These are phyloP conservation scores for Pichia insulana DNA, from an alignment of 805 yeast species.

Conservation along the genomic window DNA sequence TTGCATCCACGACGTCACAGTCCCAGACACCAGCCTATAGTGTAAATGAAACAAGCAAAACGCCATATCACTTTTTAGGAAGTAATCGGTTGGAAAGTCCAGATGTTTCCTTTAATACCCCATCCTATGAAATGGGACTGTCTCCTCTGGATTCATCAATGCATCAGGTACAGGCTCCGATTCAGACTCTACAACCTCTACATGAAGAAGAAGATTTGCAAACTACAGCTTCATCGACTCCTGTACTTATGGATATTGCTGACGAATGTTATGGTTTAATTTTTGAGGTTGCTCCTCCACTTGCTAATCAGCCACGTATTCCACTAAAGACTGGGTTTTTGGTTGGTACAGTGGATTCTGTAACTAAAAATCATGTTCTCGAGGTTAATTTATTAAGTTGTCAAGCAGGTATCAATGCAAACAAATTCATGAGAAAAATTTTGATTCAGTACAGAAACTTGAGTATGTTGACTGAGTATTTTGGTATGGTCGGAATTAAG, in stretches of 20 bases:
- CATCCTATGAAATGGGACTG: slow-evolving; percentile 20
- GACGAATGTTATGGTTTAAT: slow-evolving; percentile 49
- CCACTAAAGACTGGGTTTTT: slow-evolving; percentile 68
- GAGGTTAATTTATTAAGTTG: slow-evolving; percentile 69
- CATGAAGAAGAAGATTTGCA: slow-evolving; percentile 3
- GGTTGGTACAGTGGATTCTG: slow-evolving; percentile 29
- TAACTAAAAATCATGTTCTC: slow-evolving; percentile 26
- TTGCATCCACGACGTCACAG: slow-evolving; percentile 23
- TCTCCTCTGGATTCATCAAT: slow-evolving; percentile 20
- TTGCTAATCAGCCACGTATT: slow-evolving; percentile 61
- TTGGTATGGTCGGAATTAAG: slow-evolving; percentile 9
- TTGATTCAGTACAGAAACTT: slow-evolving; percentile 52
- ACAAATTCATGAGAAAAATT: slow-evolving; percentile 44
- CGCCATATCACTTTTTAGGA: slow-evolving; percentile 4
- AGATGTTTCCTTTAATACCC: slow-evolving; percentile 20
- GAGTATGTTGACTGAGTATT: slow-evolving; percentile 23
- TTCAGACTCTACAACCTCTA: slow-evolving; percentile 5
- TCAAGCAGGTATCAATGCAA: slow-evolving; percentile 54
- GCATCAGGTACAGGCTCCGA: slow-evolving; percentile 7
- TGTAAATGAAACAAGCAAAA: slow-evolving; percentile 2
- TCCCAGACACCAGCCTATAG: slow-evolving; percentile 11
- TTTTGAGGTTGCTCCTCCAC: slow-evolving; percentile 52
- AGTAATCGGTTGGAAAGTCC: slow-evolving; percentile 23
- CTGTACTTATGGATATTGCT: slow-evolving; percentile 37
- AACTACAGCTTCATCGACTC: slow-evolving; percentile 5